phyloP scores from a whole-genome alignment of 2,329 filamentous ascomycete species.

The Penicillium sp. region DNA sequence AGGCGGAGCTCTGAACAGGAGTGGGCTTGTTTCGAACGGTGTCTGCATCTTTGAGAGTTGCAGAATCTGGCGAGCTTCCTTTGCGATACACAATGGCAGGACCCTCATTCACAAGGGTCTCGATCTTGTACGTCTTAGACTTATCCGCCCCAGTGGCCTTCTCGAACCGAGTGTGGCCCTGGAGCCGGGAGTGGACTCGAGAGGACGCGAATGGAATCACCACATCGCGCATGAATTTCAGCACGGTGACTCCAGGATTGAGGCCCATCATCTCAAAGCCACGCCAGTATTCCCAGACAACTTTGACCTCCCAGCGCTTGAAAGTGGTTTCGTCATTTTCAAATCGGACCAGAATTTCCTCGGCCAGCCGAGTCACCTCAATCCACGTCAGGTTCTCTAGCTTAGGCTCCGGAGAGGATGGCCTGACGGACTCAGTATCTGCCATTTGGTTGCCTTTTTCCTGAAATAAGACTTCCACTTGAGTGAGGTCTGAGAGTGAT shows the following conservation, averaged over 20 bases:
- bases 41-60: background rate
- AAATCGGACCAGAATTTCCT: background rate
- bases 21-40: background rate
- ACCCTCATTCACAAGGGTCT: background rate
- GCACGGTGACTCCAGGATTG: background rate
- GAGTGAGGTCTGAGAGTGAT: background rate
- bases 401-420: background rate
- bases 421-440: background rate
- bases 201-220: conserved; percentile 1
- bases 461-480: background rate
- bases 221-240: conserved; percentile 1
- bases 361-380: background rate
- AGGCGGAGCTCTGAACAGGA: background rate
- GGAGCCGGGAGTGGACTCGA: background rate
- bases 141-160: conserved; percentile 1
- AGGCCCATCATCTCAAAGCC: conserved; percentile 4
- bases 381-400: conserved; percentile 1
- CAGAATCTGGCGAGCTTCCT: background rate
- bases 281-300: conserved; percentile 3
- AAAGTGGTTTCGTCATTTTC: background rate
- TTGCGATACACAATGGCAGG: conserved; percentile 1
- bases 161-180: background rate
- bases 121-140: conserved; percentile 1
- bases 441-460: background rate
- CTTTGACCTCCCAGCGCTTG: background rate